phyloP scores from a whole-genome alignment of 2,329 filamentous ascomycete species.

The Talaromyces piceae region DNA sequence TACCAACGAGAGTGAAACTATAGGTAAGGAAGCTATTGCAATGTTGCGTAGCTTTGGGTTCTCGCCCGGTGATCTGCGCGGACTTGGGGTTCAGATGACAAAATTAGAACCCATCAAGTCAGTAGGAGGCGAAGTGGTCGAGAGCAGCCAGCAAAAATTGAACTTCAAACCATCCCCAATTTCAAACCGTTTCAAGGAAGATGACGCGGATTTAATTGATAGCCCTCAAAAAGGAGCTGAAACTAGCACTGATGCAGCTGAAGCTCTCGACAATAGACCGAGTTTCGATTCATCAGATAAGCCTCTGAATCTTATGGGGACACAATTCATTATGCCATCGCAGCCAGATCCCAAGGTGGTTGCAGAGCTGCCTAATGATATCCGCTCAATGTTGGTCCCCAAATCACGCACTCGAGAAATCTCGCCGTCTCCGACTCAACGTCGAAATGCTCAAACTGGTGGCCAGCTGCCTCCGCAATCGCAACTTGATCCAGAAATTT shows the following conservation, averaged over 20 bases:
- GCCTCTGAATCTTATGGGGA: conserved; percentile 71
- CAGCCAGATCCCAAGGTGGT: conserved; percentile 77
- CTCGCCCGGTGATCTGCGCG: conserved; percentile 84
- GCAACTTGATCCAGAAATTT: conserved; percentile 77
- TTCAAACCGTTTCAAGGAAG: conserved; percentile 15
- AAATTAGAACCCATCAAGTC: conserved; percentile 74
- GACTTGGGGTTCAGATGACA: conserved; percentile 86
- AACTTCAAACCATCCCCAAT: conserved; percentile 53
- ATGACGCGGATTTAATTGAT: conserved; percentile 44
- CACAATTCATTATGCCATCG: conserved; percentile 80
- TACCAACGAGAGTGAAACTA: conserved; percentile 63
- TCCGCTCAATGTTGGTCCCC: conserved; percentile 64
- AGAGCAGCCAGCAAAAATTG: conserved; percentile 73
- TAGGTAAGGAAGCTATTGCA: conserved; percentile 77
- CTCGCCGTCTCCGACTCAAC: conserved; percentile 29
- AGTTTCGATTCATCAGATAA: conserved; percentile 41
- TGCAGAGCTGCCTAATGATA: conserved; percentile 75
- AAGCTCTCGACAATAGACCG: conserved; percentile 23
- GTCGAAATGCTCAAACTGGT: conserved; percentile 19
- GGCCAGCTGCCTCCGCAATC: conserved; percentile 54
- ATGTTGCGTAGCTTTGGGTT: conserved; percentile 76
- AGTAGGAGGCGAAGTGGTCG: conserved; percentile 43
- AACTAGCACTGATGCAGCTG: conserved; percentile 15
- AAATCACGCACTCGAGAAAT: conserved; percentile 35
- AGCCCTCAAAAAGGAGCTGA: conserved; percentile 33